These are phyloP conservation scores for Novymonas esmeraldas DNA, from an alignment of 208 protist species.

Conservation along the genomic window DNA sequence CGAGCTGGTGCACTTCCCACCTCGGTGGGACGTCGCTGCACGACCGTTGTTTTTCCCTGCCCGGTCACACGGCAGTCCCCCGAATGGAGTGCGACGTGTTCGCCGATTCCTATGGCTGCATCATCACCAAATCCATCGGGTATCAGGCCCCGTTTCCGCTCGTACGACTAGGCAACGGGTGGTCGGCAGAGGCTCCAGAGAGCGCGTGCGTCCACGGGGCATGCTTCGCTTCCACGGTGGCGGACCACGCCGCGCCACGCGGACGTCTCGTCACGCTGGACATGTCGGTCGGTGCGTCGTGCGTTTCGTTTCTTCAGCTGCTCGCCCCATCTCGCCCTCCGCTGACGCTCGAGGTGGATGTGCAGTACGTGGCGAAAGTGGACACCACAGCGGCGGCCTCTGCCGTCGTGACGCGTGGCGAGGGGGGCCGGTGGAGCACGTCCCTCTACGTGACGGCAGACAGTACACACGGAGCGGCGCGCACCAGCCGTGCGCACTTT, in stretches of 20 bases:
- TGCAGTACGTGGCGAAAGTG: constrained; percentile 23
- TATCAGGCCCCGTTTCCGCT: constrained; percentile 59
- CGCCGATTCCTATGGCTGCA: constrained; percentile 54
- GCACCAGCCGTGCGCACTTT: constrained; percentile 12
- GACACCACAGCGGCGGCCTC: background rate
- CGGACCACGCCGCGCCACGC: constrained; percentile 1
- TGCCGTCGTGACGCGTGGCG: constrained; percentile 18
- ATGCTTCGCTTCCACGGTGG: constrained; percentile 22
- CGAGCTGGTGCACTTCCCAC: too few species aligned
- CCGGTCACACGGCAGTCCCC: too few species aligned
- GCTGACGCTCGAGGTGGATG: constrained; percentile 12
- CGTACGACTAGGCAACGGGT: constrained; percentile 32
- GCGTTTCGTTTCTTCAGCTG: constrained; percentile 30
- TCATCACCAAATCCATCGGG: constrained; percentile 44
- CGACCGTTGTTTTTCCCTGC: constrained; percentile 18
- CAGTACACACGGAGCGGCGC: background rate
- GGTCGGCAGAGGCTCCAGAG: background rate
- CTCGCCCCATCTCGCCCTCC: constrained; percentile 5
- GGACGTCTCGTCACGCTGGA: constrained; percentile 27
- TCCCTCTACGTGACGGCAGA: constrained; percentile 15
- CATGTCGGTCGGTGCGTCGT: constrained; percentile 4
- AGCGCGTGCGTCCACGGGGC: constrained; percentile 8
- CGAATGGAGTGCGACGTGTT: constrained; percentile 54
- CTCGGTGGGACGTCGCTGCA: background rate
- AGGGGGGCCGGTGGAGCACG: constrained; percentile 9